Conservation (phyloP, 2,329 filamentous ascomycete species). For the Fonsecaea pedrosoi region DNA sequence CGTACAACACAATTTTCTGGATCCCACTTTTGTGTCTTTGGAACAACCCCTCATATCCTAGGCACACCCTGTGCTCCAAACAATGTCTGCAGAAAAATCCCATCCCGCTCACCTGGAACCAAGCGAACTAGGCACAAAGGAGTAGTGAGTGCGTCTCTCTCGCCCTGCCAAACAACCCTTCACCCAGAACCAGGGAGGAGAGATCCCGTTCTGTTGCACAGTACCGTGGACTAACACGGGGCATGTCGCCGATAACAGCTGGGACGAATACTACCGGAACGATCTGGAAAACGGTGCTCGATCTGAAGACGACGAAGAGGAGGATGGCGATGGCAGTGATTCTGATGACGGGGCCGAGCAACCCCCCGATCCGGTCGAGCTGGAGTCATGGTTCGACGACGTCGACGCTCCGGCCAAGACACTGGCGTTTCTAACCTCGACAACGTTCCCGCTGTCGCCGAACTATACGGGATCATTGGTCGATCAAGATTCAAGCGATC, state of each 20-base stretch:
- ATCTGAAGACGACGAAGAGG: conserved; percentile 64
- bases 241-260: conserved; percentile 57
- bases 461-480: conserved; percentile 42
- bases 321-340: conserved; percentile 73
- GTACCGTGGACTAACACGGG: too few relatives aligned
- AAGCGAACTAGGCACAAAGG: conserved; percentile 82
- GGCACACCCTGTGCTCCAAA: too few relatives aligned
- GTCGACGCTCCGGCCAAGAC: conserved; percentile 85
- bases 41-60: too few relatives aligned
- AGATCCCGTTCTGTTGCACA: too few relatives aligned
- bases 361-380: conserved; percentile 71
- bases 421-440: conserved; percentile 67
- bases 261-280: conserved; percentile 62
- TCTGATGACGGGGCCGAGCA: conserved; percentile 62
- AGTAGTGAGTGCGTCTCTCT: conserved; percentile 71
- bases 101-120: conserved; percentile 74
- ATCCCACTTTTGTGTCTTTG: too few relatives aligned
- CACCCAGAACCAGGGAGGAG: too few relatives aligned
- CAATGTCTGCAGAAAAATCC: conserved; percentile 35
- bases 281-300: conserved; percentile 43
- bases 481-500: neutral
- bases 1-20: too few relatives aligned
- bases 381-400: conserved; percentile 93
- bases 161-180: neutral
- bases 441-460: conserved; percentile 54